Percentiles rank a stretch among this genome's conserved stretches.
Evolutionary conservation across 2,329 filamentous ascomycete genomes (phyloP).

Genomic region (Elsinoe australis): DNA sequence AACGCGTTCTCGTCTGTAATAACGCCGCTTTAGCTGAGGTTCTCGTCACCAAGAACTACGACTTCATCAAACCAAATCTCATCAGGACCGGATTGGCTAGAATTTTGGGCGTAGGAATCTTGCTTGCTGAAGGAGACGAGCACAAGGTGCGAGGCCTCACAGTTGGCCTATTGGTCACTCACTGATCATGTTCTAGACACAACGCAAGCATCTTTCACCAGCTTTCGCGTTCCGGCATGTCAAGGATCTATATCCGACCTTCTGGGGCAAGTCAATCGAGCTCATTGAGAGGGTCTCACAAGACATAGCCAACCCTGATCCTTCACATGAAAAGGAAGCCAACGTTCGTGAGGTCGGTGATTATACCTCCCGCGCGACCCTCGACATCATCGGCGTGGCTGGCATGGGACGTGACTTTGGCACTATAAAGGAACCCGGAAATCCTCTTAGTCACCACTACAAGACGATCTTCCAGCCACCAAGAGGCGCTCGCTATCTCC

Average conservation of each 20-base stretch:
- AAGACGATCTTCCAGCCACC: slow-evolving; percentile 43
- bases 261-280: slow-evolving; percentile 43
- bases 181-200: slow-evolving; percentile 28
- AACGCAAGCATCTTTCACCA: slow-evolving; percentile 42
- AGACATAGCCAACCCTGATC: slow-evolving; percentile 27
- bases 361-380: slow-evolving; percentile 45
- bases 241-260: slow-evolving; percentile 43
- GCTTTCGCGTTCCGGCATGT: slow-evolving; percentile 45
- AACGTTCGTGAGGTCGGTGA: slow-evolving; percentile 38
- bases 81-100: slow-evolving; percentile 50
- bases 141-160: slow-evolving; percentile 53
- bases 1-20: slow-evolving; percentile 39
- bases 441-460: slow-evolving; percentile 48
- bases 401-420: slow-evolving; percentile 52
- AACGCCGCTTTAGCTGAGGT: slow-evolving; percentile 44
- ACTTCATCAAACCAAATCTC: slow-evolving; percentile 42
- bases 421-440: slow-evolving; percentile 43
- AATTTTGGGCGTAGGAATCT: slow-evolving; percentile 61
- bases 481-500: slow-evolving; percentile 47
- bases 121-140: slow-evolving; percentile 84
- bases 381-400: slow-evolving; percentile 52
- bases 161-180: neutral
- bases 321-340: slow-evolving; percentile 26
- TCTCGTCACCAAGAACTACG: slow-evolving; percentile 44
- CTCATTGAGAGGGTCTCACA: slow-evolving; percentile 30